Conservation (phyloP, 2,329 filamentous ascomycete species). For the Xylaria hypoxylon region DNA sequence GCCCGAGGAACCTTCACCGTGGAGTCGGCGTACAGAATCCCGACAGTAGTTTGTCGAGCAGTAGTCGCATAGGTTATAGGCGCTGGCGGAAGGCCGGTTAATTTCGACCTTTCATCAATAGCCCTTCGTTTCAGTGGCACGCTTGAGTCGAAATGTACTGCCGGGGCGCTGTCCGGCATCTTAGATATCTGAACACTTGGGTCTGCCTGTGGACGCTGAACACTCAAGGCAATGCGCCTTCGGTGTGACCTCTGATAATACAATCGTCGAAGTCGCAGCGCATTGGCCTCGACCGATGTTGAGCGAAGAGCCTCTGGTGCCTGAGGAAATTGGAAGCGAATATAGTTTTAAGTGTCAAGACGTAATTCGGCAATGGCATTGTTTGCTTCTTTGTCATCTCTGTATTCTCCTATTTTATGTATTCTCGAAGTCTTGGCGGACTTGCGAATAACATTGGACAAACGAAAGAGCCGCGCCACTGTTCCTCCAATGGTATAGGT, state of each 20-base stretch:
- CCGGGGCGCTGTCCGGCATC: neutral
- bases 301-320: slow-evolving; percentile 21
- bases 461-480: slow-evolving; percentile 18
- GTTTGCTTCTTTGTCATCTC: slow-evolving; percentile 25
- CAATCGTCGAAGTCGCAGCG: slow-evolving; percentile 31
- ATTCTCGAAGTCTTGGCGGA: slow-evolving; percentile 23
- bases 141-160: slow-evolving; percentile 8
- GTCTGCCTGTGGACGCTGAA: neutral
- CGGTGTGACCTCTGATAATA: slow-evolving; percentile 30
- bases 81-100: neutral
- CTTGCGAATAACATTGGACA: slow-evolving; percentile 24
- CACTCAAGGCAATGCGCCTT: slow-evolving; percentile 14
- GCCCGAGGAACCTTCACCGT: slow-evolving; percentile 17
- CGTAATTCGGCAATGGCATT: slow-evolving; percentile 24
- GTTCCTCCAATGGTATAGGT: slow-evolving; percentile 27
- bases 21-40: slow-evolving; percentile 14
- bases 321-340: slow-evolving; percentile 19
- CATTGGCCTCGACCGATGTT: slow-evolving; percentile 29
- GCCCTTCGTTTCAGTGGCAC: neutral
- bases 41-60: slow-evolving; percentile 22
- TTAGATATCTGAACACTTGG: slow-evolving; percentile 1
- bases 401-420: slow-evolving; percentile 6
- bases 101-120: neutral
- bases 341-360: slow-evolving; percentile 28
- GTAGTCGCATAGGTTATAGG: slow-evolving; percentile 19